Conservation (phyloP, 805 yeast species). For the Yarrowia hollandica region DNA sequence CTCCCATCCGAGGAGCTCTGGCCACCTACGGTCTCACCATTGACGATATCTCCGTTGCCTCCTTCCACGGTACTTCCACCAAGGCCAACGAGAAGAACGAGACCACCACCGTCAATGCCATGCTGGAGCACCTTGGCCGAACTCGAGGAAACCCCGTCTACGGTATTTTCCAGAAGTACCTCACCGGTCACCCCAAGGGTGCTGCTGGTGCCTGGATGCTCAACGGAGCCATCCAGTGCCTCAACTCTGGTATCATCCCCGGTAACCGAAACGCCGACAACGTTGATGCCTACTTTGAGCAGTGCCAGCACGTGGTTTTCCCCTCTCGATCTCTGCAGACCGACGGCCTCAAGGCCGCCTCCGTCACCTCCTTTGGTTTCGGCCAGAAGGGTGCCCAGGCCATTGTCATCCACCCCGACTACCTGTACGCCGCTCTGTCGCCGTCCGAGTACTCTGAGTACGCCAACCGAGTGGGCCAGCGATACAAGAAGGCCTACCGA, state of each 20-base stretch:
- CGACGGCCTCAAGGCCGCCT: constrained; percentile 95
- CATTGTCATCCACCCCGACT: constrained; percentile 86
- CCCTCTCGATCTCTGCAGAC: constrained; percentile 93
- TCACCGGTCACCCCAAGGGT: constrained; percentile 99
- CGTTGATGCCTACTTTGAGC: constrained; percentile 77
- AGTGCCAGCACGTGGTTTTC: constrained; percentile 84
- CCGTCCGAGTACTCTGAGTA: constrained; percentile 70
- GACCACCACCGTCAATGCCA: constrained; percentile 81
- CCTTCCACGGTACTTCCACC: constrained; percentile 99
- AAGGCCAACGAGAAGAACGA: constrained; percentile 99
- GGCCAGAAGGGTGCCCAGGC: constrained; percentile 99
- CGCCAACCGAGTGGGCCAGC: constrained; percentile 63
- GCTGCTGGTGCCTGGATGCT: constrained; percentile 99
- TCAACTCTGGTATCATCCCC: constrained; percentile 91
- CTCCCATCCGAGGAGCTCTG: constrained; percentile 95
- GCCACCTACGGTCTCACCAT: constrained; percentile 90
- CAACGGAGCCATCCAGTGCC: constrained; percentile 94
- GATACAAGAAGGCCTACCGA: constrained; percentile 89
- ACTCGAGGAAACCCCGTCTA: constrained; percentile 95
- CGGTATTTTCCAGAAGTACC: constrained; percentile 98
- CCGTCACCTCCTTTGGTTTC: constrained; percentile 96
- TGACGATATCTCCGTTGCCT: constrained; percentile 94
- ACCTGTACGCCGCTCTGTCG: constrained; percentile 81
- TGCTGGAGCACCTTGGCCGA: constrained; percentile 96
- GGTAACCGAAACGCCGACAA: constrained; percentile 99